Conservation (phyloP, 805 yeast species). For the Wickerhamiella kazuoi region DNA sequence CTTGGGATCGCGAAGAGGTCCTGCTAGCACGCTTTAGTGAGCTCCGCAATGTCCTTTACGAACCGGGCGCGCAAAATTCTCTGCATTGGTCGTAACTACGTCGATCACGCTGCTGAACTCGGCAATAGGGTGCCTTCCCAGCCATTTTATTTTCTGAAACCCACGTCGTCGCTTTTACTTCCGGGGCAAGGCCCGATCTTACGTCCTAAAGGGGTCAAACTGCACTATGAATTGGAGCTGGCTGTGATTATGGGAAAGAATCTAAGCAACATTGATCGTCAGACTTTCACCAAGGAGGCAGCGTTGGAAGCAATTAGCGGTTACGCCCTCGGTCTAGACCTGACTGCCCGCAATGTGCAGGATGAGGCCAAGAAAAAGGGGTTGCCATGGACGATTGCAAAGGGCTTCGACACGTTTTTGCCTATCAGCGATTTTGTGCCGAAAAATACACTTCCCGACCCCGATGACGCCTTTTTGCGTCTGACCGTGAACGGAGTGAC, state of each 20-base stretch:
- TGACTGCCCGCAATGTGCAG: slow-evolving; percentile 93
- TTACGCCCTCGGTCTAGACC: slow-evolving; percentile 75
- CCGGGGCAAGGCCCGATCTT: slow-evolving; percentile 59
- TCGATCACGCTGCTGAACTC: slow-evolving; percentile 86
- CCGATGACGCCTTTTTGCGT: slow-evolving; percentile 46
- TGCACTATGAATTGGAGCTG: slow-evolving; percentile 87
- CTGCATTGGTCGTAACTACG: slow-evolving; percentile 93
- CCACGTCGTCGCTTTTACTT: slow-evolving; percentile 56
- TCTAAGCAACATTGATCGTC: slow-evolving; percentile 42
- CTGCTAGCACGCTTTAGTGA: not conserved
- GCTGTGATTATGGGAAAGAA: slow-evolving; percentile 57
- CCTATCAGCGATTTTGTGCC: slow-evolving; percentile 70
- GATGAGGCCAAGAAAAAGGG: slow-evolving; percentile 88
- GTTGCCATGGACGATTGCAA: slow-evolving; percentile 90
- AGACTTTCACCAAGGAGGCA: slow-evolving; percentile 38
- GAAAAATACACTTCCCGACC: slow-evolving; percentile 47
- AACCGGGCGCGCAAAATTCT: slow-evolving; percentile 40
- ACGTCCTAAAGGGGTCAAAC: slow-evolving; percentile 62
- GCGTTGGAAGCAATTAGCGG: slow-evolving; percentile 71
- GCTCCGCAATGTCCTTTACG: slow-evolving; percentile 9
- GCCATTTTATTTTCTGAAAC: slow-evolving; percentile 89
- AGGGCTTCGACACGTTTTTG: slow-evolving; percentile 90
- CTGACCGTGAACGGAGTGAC: slow-evolving; percentile 52
- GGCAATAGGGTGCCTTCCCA: slow-evolving; percentile 64
- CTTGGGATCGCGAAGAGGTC: too few species aligned